Conservation (phyloP, 192 early-diverging fungal species). For the Cladochytrium replicatum region DNA sequence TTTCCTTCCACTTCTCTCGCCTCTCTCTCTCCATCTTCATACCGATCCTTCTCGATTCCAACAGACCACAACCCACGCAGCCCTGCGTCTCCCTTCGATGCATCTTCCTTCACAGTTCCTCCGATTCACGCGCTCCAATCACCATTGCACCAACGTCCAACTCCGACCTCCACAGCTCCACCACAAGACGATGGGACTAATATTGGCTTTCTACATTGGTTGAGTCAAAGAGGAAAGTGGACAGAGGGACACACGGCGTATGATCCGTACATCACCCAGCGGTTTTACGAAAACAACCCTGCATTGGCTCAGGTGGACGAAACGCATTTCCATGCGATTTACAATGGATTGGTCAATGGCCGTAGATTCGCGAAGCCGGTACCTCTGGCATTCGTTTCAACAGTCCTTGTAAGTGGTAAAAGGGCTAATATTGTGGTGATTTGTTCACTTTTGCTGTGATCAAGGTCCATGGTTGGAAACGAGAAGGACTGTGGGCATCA, state of each 20-base stretch:
- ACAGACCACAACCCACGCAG: too few species aligned
- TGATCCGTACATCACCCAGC: slow-evolving; percentile 6
- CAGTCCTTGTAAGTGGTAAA: slow-evolving; percentile 25
- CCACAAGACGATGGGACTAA: too few species aligned
- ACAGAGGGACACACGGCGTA: slow-evolving; percentile 29
- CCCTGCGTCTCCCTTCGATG: too few species aligned
- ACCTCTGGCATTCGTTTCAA: slow-evolving; percentile 35
- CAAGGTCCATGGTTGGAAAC: slow-evolving; percentile 37
- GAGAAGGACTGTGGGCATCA: slow-evolving; percentile 27
- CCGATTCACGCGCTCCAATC: too few species aligned
- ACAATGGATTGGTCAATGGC: slow-evolving; percentile 30
- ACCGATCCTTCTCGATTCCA: too few species aligned
- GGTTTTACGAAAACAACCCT: slow-evolving; percentile 18
- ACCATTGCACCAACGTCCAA: too few species aligned
- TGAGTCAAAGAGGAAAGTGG: slow-evolving; percentile 19
- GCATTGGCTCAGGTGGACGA: slow-evolving; percentile 24
- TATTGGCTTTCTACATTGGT: too few species aligned
- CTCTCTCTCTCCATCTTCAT: too few species aligned
- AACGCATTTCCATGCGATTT: slow-evolving; percentile 33
- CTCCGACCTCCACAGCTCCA: too few species aligned
- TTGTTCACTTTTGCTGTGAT: not conserved
- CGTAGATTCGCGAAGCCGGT: slow-evolving; percentile 33
- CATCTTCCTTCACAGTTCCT: too few species aligned
- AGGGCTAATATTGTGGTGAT: not conserved
- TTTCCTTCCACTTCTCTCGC: too few species aligned